These are phyloP conservation scores for Leishmania braziliensis DNA, from an alignment of 208 protist genomes.

Conservation along the genomic window DNA sequence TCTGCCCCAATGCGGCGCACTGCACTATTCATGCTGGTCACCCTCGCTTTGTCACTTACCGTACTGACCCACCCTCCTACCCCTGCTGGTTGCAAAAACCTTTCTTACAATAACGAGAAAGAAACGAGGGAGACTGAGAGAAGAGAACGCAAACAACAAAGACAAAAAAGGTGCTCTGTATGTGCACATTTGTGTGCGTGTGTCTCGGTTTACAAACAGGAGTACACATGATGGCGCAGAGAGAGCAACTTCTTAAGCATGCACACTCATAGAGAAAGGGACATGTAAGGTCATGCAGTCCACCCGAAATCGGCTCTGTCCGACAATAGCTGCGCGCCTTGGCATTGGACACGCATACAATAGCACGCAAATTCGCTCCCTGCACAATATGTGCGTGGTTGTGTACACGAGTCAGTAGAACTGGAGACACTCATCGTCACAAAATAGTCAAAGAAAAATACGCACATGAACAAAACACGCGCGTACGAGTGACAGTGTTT, in stretches of 20 bases:
- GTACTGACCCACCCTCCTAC: background rate
- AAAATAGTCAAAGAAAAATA: background rate
- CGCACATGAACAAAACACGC: constrained; percentile 1
- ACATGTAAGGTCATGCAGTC: background rate
- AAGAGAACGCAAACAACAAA: background rate
- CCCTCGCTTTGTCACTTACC: background rate
- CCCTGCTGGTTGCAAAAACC: too few species aligned
- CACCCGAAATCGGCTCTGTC: background rate
- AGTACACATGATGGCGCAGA: background rate
- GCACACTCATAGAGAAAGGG: constrained; percentile 1
- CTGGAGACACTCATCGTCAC: background rate
- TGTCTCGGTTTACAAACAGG: background rate
- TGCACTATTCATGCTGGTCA: background rate
- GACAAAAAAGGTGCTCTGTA: background rate
- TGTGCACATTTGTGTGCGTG: background rate
- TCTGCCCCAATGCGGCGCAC: background rate
- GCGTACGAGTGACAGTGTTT: background rate
- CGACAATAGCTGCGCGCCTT: background rate
- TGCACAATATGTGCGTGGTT: background rate
- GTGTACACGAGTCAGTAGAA: background rate
- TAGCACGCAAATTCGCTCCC: too few species aligned
- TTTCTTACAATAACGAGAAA: background rate
- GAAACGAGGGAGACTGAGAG: background rate
- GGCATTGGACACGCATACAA: background rate
- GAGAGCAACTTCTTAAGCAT: background rate